phyloP scores from a whole-genome alignment of 495 filamentous ascomycete species.

The Barbatosphaeria neglecta region DNA sequence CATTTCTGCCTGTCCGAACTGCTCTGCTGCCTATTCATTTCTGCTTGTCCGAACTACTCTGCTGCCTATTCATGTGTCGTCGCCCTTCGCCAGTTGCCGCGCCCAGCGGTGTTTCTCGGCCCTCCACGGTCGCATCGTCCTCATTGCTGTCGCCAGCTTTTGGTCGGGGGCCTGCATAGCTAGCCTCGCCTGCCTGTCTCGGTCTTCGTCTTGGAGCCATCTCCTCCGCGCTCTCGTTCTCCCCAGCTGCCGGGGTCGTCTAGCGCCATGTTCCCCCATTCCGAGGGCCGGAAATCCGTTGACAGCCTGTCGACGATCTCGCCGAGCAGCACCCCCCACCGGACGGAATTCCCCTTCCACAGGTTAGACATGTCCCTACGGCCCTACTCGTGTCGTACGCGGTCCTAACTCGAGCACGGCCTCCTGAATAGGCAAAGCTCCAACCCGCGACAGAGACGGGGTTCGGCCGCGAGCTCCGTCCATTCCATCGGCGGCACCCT shows the following conservation, averaged over 20 bases:
- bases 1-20: no score
- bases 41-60: no score
- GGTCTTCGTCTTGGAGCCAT: no score
- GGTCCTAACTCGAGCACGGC: constrained; percentile 17
- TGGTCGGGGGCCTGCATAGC: constrained; percentile 13
- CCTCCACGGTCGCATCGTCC: background rate
- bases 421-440: constrained; percentile 12
- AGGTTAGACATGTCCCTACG: constrained; percentile 16
- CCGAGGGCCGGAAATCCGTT: constrained; percentile 55
- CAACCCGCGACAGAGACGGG: constrained; percentile 39
- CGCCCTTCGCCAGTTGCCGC: background rate
- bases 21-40: no score
- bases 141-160: constrained; percentile 4
- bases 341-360: constrained; percentile 50
- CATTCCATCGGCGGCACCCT: constrained; percentile 66
- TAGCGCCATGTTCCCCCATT: constrained; percentile 50
- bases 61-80: background rate
- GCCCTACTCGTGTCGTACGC: background rate
- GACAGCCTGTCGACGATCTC: constrained; percentile 51
- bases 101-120: background rate
- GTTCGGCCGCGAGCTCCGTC: constrained; percentile 79
- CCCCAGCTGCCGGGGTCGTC: constrained; percentile 9
- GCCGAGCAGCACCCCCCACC: constrained; percentile 27
- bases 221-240: no score
- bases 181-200: no score